phyloP scores from a whole-genome alignment of 805 yeast species.

The Hanseniaspora valbyensis region DNA sequence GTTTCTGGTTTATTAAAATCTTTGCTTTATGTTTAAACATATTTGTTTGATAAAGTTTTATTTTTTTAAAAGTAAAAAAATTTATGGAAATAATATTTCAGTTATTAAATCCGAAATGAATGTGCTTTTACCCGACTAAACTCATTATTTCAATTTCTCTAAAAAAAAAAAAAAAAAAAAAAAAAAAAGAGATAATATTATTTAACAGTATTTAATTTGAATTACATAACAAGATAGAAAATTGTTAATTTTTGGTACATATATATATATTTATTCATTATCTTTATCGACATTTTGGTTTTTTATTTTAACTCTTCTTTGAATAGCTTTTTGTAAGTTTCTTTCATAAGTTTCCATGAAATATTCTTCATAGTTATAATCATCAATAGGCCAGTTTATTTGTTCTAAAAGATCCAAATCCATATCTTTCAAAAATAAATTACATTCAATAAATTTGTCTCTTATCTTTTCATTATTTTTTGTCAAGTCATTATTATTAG shows the following conservation, averaged over 20 bases:
- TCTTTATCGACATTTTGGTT: constrained; percentile 5
- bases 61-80: no score
- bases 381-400: constrained; percentile 5
- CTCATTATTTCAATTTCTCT: no score
- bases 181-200: no score
- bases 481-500: background rate
- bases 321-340: constrained; percentile 9
- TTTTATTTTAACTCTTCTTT: constrained; percentile 7
- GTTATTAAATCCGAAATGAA: no score
- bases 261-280: background rate
- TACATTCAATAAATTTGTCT: constrained; percentile 5
- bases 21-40: no score
- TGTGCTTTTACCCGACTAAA: no score
- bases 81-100: no score
- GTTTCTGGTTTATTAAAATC: no score
- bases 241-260: background rate
- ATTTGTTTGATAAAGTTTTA: no score
- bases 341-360: background rate
- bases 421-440: constrained; percentile 6
- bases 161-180: no score
- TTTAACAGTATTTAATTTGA: no score
- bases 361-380: background rate
- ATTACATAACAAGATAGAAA: no score
- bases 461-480: background rate
- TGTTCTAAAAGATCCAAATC: background rate